phyloP scores from a whole-genome alignment of 108 stramenopile species.

The Seminavis robusta region DNA sequence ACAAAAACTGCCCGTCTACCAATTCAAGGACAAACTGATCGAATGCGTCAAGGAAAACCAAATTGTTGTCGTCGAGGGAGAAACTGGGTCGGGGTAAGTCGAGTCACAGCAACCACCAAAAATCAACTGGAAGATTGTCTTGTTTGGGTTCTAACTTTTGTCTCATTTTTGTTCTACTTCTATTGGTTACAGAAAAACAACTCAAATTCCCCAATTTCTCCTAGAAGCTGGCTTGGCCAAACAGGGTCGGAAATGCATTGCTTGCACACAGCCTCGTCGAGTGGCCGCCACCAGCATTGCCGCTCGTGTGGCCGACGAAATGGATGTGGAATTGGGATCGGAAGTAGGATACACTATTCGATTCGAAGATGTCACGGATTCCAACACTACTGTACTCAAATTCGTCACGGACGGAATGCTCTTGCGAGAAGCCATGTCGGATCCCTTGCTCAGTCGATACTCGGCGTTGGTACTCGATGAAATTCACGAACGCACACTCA shows the following conservation, averaged over 20 bases:
- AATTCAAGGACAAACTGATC: conserved; percentile 89
- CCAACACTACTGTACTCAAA: conserved; percentile 77
- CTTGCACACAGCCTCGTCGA: conserved; percentile 99
- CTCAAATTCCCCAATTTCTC: conserved; percentile 94
- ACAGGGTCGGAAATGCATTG: conserved; percentile 68
- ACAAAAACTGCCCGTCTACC: conserved; percentile 91
- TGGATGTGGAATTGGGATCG: conserved; percentile 95
- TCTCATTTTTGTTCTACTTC: background rate
- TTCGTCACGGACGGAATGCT: conserved; percentile 96
- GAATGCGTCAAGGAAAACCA: conserved; percentile 88
- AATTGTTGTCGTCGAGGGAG: conserved; percentile 95
- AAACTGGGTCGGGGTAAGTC: conserved; percentile 97
- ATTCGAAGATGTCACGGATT: conserved; percentile 92
- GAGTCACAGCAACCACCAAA: no score
- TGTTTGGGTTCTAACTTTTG: conserved; percentile 11
- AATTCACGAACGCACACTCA: conserved; percentile 97
- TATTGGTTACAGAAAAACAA: conserved; percentile 15
- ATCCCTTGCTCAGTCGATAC: conserved; percentile 89
- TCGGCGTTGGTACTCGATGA: conserved; percentile 97
- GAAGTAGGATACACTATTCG: conserved; percentile 99
- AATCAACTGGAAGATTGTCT: conserved; percentile 48
- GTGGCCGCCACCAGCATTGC: conserved; percentile 99
- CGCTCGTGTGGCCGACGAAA: conserved; percentile 96
- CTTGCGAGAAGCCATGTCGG: conserved; percentile 95
- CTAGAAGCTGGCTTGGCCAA: conserved; percentile 81